Percentiles rank a stretch among this genome's conserved stretches.
These are phyloP conservation scores for Aspergillus quadricinctus DNA, from an alignment of 2,329 filamentous ascomycete species.

Conservation along the genomic window DNA sequence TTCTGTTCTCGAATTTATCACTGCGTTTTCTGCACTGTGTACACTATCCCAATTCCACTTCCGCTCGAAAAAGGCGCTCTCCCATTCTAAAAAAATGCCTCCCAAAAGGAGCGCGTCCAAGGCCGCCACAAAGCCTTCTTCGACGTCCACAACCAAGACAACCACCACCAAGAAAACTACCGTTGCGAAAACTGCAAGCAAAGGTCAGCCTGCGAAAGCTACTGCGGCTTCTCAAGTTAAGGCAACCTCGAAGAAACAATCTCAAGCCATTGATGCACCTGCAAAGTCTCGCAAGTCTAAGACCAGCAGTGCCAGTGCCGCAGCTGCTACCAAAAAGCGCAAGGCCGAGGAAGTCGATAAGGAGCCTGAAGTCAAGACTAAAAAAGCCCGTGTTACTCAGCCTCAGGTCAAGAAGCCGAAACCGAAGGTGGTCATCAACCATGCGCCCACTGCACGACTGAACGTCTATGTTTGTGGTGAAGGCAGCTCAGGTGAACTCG, in stretches of 20 bases:
- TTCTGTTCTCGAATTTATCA: not conserved
- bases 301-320: constrained; percentile 13
- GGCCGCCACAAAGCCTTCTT: constrained; percentile 14
- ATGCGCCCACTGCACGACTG: constrained; percentile 52
- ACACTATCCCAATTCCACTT: not conserved
- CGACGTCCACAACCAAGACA: constrained; percentile 4
- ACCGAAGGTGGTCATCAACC: constrained; percentile 54
- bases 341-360: constrained; percentile 29
- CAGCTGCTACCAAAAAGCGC: constrained; percentile 28
- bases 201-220: constrained; percentile 20
- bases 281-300: constrained; percentile 22
- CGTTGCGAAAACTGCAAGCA: constrained; percentile 18
- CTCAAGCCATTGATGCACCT: constrained; percentile 12
- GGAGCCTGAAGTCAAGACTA: constrained; percentile 24
- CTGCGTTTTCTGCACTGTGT: not conserved
- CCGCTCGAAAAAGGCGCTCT: not conserved
- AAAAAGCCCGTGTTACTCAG: constrained; percentile 26
- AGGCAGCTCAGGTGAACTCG: constrained; percentile 75
- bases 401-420: constrained; percentile 29
- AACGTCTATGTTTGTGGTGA: constrained; percentile 79
- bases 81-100: constrained; percentile 19
- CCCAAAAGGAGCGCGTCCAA: constrained; percentile 26
- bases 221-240: constrained; percentile 24
- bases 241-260: constrained; percentile 13
- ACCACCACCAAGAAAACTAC: constrained; percentile 15